A percentile compares a stretch with the other conserved stretches of the same genome.
Evolutionary conservation across 176 grass and related monocot species (phyloP).

Genomic region (Phyllostachys edulis): DNA sequence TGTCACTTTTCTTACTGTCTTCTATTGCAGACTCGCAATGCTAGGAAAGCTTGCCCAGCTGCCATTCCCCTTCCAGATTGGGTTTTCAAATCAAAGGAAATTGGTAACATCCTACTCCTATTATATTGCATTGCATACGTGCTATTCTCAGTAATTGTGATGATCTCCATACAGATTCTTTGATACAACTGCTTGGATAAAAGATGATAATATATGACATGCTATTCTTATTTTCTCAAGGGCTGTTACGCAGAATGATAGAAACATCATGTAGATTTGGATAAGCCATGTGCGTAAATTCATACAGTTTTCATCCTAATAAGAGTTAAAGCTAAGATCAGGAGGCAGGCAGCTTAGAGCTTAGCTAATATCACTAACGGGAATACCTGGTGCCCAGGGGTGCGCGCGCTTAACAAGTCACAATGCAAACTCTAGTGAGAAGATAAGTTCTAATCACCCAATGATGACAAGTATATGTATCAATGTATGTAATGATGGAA

Average conservation of each 20-base stretch:
- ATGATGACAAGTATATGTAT: background rate
- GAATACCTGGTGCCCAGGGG: background rate
- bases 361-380: background rate
- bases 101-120: constrained; percentile 50
- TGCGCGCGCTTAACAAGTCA: background rate
- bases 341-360: background rate
- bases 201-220: background rate
- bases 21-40: constrained; percentile 79
- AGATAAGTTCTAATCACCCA: background rate
- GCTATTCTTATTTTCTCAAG: background rate
- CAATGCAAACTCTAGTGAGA: background rate
- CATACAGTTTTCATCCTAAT: background rate
- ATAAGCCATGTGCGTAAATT: background rate
- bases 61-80: constrained; percentile 77
- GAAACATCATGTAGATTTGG: background rate
- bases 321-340: background rate
- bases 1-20: constrained; percentile 10
- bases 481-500: background rate
- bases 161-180: background rate
- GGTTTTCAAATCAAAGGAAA: constrained; percentile 73
- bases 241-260: background rate
- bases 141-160: background rate
- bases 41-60: constrained; percentile 95
- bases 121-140: constrained; percentile 14
- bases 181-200: background rate